A percentile compares a stretch with the other conserved stretches of the same genome.
Evolutionary conservation across 169 alveolate species (phyloP).

Genomic region (Plasmodium sp.): DNA sequence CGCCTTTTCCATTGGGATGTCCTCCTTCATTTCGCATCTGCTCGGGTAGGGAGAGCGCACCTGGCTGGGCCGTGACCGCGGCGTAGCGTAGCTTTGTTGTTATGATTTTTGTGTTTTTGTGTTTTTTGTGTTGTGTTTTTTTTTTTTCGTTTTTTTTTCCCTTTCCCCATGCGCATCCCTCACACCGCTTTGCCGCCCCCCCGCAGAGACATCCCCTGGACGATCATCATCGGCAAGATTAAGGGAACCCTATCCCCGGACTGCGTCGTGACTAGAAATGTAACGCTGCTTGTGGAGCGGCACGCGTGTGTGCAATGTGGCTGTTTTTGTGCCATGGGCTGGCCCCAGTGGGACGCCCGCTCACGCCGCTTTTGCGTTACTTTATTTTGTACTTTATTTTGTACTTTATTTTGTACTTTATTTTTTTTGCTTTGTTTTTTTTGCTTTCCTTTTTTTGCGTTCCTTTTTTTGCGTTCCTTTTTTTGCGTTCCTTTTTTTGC

Average conservation of each 20-base stretch:
- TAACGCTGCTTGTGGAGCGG: not conserved
- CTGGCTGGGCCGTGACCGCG: not conserved
- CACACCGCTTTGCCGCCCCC: not conserved
- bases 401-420: no score
- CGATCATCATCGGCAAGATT: constrained; percentile 39
- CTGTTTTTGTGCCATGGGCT: not conserved
- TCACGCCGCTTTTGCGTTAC: not conserved
- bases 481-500: not conserved
- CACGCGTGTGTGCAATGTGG: not conserved
- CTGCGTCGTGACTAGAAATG: constrained; percentile 58
- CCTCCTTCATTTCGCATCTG: constrained; percentile 43
- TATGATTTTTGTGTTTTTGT: not conserved
- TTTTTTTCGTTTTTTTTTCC: not conserved
- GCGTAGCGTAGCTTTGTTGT: not conserved
- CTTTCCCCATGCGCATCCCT: no score
- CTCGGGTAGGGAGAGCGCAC: not conserved
- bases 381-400: not conserved
- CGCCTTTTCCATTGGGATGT: constrained; percentile 55
- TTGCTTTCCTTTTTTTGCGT: not conserved
- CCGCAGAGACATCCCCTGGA: constrained; percentile 62
- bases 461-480: not conserved
- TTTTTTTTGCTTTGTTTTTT: not conserved
- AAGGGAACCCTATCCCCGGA: constrained; percentile 60
- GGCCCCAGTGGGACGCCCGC: not conserved
- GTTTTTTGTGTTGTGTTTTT: not conserved